Evolutionary conservation across 768 basidiomycete species (phyloP).

Genomic region (Phlebiopsis flavidoalba): DNA sequence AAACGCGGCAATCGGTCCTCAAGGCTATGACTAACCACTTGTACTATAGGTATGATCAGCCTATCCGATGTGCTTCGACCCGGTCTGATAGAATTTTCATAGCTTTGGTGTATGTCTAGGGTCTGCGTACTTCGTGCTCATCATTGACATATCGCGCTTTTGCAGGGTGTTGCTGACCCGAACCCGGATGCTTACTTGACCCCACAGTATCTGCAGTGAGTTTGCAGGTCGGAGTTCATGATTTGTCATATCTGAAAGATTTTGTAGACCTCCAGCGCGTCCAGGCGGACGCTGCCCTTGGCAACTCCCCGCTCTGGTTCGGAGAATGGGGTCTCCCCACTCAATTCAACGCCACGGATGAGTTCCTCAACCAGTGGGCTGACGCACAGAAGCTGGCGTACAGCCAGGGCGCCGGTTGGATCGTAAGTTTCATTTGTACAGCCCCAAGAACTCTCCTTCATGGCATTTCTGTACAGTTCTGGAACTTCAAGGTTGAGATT

Average conservation of each 20-base stretch:
- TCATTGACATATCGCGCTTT: not conserved
- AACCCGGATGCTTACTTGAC: slow-evolving; percentile 61
- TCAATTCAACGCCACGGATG: slow-evolving; percentile 56
- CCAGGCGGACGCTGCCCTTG: slow-evolving; percentile 37
- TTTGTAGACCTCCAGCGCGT: slow-evolving; percentile 55
- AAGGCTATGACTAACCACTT: slow-evolving; percentile 76
- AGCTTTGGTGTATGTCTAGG: slow-evolving; percentile 53
- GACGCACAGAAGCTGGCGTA: slow-evolving; percentile 72
- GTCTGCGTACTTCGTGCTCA: not conserved
- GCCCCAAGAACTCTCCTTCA: not conserved
- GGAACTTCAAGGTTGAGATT: slow-evolving; percentile 73
- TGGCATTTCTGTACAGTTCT: slow-evolving; percentile 35
- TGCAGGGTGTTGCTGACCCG: slow-evolving; percentile 64
- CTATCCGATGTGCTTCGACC: not conserved
- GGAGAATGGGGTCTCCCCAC: slow-evolving; percentile 63
- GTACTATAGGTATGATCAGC: slow-evolving; percentile 57
- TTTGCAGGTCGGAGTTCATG: slow-evolving; percentile 1
- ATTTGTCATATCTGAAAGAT: not conserved
- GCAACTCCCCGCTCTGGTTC: slow-evolving; percentile 47
- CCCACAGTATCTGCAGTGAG: slow-evolving; percentile 69
- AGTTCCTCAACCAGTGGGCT: slow-evolving; percentile 62
- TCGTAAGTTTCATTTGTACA: slow-evolving; percentile 37
- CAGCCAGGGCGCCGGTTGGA: slow-evolving; percentile 57
- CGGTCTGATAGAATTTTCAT: not conserved
- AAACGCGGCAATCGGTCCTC: slow-evolving; percentile 61